Base-by-base conservation (phyloP, 495 filamentous ascomycete genomes). In the Penicillium fimorum region DNA sequence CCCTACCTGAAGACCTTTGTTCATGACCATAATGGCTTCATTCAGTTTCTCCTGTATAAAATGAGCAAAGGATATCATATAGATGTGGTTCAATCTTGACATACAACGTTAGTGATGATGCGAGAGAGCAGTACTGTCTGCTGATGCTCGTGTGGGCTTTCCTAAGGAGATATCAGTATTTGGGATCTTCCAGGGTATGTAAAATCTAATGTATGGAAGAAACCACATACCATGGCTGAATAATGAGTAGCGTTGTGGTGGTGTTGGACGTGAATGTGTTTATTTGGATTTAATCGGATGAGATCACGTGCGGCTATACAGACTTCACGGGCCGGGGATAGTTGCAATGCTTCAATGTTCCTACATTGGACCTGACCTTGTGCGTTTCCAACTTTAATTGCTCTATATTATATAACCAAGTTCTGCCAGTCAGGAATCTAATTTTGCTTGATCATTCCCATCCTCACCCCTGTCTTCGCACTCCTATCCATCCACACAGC, bases 61-160 rank as follows among this genome's bases (percentile, higher is more conserved):
- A 27, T 61, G 37, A 33, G 46, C 46, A 43, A 12, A 46, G 29
- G 6, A 11, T 20, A 18, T 27, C 32, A n/a, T 17, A 5, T 3
- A 33, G 35, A 46, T 9, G 8, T 6, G 8, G 8, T 20, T 32
- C 2, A 3, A 29, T 47, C 15, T 20, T 45, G 47, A 70, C 68
- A 77, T 79, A 97, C 94, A 62, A 97, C 91, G 63, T 98, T 98
- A 66, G 86, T 94, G 74, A 96, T 96, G 76, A 98, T 97, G 44
- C 94, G 91, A 10, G 90, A 92, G 22, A 98, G 80, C 49, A 98
- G 82, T 46, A 96, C 77, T 59, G 86, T 92, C 79, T 98, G 94
- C 78, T 97, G 94, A 69, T 97, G 91, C 68, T 98, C 94, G 68
- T 98, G 94, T 45, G 94, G 94, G 67, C 89, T 94, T 71, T 98